phyloP scores from a whole-genome alignment of 331 rosid genomes.

The Rhamnella rubrinervis region DNA sequence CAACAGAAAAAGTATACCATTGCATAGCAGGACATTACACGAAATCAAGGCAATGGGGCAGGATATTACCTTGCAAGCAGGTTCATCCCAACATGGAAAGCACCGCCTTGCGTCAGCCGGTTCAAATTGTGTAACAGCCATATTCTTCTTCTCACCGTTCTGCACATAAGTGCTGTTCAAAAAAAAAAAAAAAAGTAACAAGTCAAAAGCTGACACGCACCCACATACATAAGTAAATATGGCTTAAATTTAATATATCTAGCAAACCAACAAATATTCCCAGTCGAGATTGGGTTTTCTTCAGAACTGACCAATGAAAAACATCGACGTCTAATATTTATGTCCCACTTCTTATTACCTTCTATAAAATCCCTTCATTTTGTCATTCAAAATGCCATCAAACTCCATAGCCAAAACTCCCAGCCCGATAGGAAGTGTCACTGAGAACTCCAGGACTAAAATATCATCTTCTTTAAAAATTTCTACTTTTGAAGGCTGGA shows the following conservation, averaged over 20 bases:
- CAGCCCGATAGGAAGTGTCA: slow-evolving; percentile 51
- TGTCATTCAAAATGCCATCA: slow-evolving; percentile 80
- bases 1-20: background rate
- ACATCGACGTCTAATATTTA: background rate
- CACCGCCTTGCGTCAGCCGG: slow-evolving; percentile 96
- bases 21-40: too few relatives aligned
- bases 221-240: background rate
- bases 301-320: background rate
- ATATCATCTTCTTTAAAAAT: slow-evolving; percentile 62
- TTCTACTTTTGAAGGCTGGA: slow-evolving; percentile 58
- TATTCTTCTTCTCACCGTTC: slow-evolving; percentile 79
- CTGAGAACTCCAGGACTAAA: slow-evolving; percentile 72
- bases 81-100: slow-evolving; percentile 99
- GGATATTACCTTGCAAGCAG: slow-evolving; percentile 79
- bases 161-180: slow-evolving; percentile 61
- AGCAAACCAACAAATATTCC: background rate
- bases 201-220: background rate
- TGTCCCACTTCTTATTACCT: slow-evolving; percentile 38
- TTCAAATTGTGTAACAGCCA: slow-evolving; percentile 96
- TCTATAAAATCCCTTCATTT: slow-evolving; percentile 85
- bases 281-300: background rate
- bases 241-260: background rate
- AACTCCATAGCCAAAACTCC: slow-evolving; percentile 64
- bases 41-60: background rate
- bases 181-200: slow-evolving; percentile 14